Percentiles rank a stretch among this genome's conserved stretches.
These are phyloP conservation scores for Phytopythium helicoides DNA, from an alignment of 352 stramenopile species.

Conservation along the genomic window DNA sequence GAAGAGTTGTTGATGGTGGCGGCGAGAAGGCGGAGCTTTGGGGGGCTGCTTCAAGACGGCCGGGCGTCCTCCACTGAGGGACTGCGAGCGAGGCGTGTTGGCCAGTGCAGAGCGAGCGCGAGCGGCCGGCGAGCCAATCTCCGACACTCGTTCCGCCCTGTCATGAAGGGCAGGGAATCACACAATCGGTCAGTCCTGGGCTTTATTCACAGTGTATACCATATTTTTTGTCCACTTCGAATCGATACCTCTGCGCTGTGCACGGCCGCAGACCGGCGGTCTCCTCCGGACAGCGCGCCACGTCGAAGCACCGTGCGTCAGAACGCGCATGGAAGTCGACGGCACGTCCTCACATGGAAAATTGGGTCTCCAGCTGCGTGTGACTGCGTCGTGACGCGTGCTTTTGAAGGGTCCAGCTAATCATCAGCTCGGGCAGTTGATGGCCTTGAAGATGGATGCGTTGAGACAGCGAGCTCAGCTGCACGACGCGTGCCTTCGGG, in stretches of 20 bases:
- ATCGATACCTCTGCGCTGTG: background rate
- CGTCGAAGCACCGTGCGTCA: conserved; percentile 3
- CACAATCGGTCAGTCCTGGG: background rate
- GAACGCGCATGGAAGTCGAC: background rate
- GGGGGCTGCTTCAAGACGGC: no score
- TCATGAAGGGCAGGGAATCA: background rate
- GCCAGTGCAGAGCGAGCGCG: no score
- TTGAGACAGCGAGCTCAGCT: no score
- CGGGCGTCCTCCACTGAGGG: no score
- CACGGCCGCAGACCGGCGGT: background rate
- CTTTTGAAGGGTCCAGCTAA: no score
- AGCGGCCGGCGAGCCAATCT: background rate
- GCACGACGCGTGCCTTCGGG: no score
- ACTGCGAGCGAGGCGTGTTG: no score
- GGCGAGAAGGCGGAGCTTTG: no score
- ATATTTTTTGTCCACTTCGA: background rate
- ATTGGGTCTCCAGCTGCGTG: background rate
- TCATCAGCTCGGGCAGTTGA: no score
- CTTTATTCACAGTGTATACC: background rate
- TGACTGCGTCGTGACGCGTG: background rate
- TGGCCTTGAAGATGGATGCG: no score
- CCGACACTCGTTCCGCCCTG: background rate
- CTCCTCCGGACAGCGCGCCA: background rate
- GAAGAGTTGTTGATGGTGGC: no score
- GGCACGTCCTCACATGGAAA: background rate